These are phyloP conservation scores for Raffaelea albimanens DNA, from an alignment of 2,329 filamentous ascomycete species.

Conservation along the genomic window DNA sequence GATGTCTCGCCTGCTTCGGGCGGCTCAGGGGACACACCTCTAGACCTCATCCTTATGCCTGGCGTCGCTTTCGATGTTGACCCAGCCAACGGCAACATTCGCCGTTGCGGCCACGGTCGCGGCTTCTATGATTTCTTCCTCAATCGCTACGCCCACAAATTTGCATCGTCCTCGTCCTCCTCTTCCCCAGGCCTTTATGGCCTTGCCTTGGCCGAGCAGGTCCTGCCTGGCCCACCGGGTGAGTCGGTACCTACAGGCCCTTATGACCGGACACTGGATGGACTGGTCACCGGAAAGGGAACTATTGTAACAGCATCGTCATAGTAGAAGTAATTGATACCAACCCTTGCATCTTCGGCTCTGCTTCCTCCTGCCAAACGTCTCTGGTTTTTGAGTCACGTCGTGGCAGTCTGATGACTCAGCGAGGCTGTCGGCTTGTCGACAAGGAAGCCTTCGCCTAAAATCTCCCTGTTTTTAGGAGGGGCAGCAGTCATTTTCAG, in stretches of 20 bases:
- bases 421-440: constrained; percentile 6
- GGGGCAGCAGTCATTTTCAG: not conserved
- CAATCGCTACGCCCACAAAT: constrained; percentile 54
- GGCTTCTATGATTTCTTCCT: constrained; percentile 97
- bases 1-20: constrained; percentile 30
- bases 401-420: constrained; percentile 1
- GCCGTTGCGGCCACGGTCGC: constrained; percentile 83
- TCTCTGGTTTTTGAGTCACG: not conserved
- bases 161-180: not conserved
- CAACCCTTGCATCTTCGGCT: no score
- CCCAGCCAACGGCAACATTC: constrained; percentile 41
- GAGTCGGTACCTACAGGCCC: constrained; percentile 63
- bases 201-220: constrained; percentile 76
- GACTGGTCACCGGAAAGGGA: constrained; percentile 64
- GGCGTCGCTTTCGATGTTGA: constrained; percentile 81
- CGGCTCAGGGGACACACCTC: constrained; percentile 18
- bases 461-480: not conserved
- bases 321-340: no score
- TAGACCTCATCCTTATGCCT: constrained; percentile 86
- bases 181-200: constrained; percentile 45
- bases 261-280: constrained; percentile 73
- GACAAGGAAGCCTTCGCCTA: constrained; percentile 2
- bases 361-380: no score
- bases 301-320: constrained; percentile 1
- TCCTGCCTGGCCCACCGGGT: constrained; percentile 46